These are phyloP conservation scores for Quillaja saponaria DNA, from an alignment of 306 rosid species.

Conservation along the genomic window DNA sequence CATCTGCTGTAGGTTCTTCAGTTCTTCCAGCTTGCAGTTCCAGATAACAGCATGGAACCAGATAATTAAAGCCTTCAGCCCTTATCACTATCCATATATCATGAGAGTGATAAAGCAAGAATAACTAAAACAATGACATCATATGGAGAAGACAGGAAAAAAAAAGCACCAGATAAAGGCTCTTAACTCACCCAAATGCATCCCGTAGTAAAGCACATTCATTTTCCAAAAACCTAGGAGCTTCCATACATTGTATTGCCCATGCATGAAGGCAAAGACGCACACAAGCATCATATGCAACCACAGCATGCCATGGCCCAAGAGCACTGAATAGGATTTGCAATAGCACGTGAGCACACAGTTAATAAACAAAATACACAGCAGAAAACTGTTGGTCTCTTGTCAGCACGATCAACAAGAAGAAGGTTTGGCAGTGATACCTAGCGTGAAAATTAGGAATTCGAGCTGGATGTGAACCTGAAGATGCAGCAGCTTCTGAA, in stretches of 20 bases:
- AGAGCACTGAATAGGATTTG: constrained; percentile 67
- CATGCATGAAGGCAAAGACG: constrained; percentile 99
- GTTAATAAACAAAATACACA: constrained; percentile 21
- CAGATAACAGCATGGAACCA: too few species aligned
- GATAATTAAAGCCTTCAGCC: too few species aligned
- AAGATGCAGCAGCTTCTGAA: constrained; percentile 62
- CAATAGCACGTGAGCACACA: constrained; percentile 23
- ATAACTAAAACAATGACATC: constrained; percentile 8
- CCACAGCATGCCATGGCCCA: constrained; percentile 90
- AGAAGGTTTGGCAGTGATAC: constrained; percentile 38
- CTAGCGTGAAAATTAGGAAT: constrained; percentile 94
- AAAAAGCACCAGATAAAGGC: constrained; percentile 12
- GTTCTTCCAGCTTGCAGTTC: too few species aligned
- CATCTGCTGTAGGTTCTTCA: too few species aligned
- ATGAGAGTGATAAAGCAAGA: background rate
- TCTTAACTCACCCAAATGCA: constrained; percentile 72
- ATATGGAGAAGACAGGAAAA: constrained; percentile 3
- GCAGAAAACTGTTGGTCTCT: constrained; percentile 1
- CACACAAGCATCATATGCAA: constrained; percentile 95
- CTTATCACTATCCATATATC: background rate
- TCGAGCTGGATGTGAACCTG: constrained; percentile 62
- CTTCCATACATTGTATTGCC: constrained; percentile 99
- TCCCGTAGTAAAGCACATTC: constrained; percentile 89
- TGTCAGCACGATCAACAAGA: constrained; percentile 22
- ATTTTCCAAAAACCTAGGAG: constrained; percentile 93